Conservation (phyloP, 495 filamentous ascomycete species). For the Talaromyces thailandensis region DNA sequence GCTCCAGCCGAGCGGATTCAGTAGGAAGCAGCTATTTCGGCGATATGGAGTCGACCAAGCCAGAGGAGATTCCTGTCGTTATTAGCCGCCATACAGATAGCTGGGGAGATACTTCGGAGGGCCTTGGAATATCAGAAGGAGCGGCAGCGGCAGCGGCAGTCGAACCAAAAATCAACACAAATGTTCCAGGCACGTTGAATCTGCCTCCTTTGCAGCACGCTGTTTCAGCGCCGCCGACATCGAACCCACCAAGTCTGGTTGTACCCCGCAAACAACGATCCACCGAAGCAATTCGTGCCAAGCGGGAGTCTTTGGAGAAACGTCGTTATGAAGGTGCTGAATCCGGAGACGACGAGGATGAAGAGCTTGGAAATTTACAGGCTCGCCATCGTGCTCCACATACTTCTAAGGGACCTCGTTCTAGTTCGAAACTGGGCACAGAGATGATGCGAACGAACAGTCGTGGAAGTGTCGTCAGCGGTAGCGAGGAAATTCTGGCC, state of each 20-base stretch:
- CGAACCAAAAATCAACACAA: conserved; percentile 18
- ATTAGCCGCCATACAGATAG: conserved; percentile 65
- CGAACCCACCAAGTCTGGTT: conserved; percentile 38
- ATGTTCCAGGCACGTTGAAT: neutral
- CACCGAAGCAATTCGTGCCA: conserved; percentile 67
- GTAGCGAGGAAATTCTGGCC: conserved; percentile 31
- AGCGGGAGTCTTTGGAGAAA: conserved; percentile 67
- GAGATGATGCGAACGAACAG: conserved; percentile 97
- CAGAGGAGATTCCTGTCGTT: conserved; percentile 72
- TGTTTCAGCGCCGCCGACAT: conserved; percentile 56
- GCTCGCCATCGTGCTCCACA: conserved; percentile 50
- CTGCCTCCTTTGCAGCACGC: conserved; percentile 49
- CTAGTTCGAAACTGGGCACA: conserved; percentile 73
- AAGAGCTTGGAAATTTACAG: conserved; percentile 62
- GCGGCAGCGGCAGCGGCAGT: conserved; percentile 16
- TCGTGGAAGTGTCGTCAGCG: conserved; percentile 68
- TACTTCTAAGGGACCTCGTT: conserved; percentile 32
- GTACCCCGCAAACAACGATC: conserved; percentile 60
- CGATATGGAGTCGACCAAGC: conserved; percentile 67
- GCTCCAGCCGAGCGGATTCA: conserved; percentile 74
- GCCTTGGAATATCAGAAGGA: conserved; percentile 59
- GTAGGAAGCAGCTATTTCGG: conserved; percentile 80
- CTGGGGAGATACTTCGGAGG: conserved; percentile 57
- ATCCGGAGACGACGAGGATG: conserved; percentile 88
- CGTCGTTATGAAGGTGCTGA: conserved; percentile 69